phyloP scores from a whole-genome alignment of 83 land plant genomes.

The Picea mariana region DNA sequence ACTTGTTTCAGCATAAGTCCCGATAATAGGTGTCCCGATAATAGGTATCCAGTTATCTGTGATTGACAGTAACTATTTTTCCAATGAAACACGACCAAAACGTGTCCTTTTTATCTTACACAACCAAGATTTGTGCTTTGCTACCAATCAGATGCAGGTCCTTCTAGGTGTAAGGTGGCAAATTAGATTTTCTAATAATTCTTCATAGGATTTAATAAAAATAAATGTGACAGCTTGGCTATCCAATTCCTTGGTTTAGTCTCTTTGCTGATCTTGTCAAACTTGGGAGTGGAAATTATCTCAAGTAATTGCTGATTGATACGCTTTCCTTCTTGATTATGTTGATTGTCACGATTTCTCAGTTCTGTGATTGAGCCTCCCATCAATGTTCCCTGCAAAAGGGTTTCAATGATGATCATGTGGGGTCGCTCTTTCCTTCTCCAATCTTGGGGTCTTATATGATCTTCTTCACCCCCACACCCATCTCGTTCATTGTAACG shows the following conservation, averaged over 20 bases:
- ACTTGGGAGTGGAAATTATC: not conserved
- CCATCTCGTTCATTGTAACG: no score
- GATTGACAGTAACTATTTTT: not conserved
- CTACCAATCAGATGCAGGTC: no score
- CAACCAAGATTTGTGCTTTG: no score
- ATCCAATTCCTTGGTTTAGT: not conserved
- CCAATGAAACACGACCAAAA: not conserved
- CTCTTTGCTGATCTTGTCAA: not conserved
- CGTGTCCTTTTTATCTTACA: no score
- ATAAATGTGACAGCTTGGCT: not conserved
- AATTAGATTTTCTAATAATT: not conserved
- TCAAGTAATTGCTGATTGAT: not conserved
- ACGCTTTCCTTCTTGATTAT: not conserved
- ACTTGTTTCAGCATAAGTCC: not conserved
- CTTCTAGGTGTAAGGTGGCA: not conserved
- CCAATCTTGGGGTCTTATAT: no score
- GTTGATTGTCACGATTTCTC: not conserved
- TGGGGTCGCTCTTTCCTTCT: no score
- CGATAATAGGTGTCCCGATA: not conserved
- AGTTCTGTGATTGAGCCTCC: not conserved
- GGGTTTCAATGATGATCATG: not conserved
- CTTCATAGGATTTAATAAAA: not conserved
- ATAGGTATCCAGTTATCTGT: not conserved
- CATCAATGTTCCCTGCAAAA: not conserved
- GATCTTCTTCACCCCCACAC: no score